Evolutionary conservation across 2,329 filamentous ascomycete genomes (phyloP).

Genomic region (Nigrospora oryzae): DNA sequence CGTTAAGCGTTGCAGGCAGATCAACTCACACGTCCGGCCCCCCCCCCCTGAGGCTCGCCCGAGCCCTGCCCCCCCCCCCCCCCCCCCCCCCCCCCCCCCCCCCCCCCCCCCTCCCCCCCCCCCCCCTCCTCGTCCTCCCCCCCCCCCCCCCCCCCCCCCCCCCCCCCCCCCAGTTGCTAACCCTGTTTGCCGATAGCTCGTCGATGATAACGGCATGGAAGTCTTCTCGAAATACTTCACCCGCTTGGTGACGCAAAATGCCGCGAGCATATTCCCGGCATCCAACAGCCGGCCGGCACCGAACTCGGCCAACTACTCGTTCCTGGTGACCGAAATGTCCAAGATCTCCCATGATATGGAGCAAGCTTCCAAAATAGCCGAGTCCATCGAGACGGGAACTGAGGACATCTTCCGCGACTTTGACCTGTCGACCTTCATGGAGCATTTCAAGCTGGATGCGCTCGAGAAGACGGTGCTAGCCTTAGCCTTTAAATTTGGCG

Average conservation of each 20-base stretch:
- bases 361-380: conserved; percentile 84
- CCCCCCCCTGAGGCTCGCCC: no score
- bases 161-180: no score
- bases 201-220: conserved; percentile 99
- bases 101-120: no score
- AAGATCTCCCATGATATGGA: conserved; percentile 75
- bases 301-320: conserved; percentile 73
- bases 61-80: no score
- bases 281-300: conserved; percentile 28
- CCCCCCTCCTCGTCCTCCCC: no score
- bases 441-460: conserved; percentile 90
- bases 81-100: no score
- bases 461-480: conserved; percentile 81
- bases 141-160: no score
- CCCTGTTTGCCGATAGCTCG: conserved; percentile 48
- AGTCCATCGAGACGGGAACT: conserved; percentile 82
- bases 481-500: conserved; percentile 78
- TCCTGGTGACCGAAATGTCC: conserved; percentile 75
- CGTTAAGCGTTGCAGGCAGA: conserved; percentile 87
- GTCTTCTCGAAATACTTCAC: conserved; percentile 94
- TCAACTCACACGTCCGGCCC: conserved; percentile 57
- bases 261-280: conserved; percentile 80
- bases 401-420: conserved; percentile 95
- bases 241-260: conserved; percentile 85
- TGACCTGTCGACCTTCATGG: conserved; percentile 89